A percentile compares a stretch with the other conserved stretches of the same genome.
Conservation (phyloP, 2,329 filamentous ascomycete species). For the Fusarium verticillioides region DNA sequence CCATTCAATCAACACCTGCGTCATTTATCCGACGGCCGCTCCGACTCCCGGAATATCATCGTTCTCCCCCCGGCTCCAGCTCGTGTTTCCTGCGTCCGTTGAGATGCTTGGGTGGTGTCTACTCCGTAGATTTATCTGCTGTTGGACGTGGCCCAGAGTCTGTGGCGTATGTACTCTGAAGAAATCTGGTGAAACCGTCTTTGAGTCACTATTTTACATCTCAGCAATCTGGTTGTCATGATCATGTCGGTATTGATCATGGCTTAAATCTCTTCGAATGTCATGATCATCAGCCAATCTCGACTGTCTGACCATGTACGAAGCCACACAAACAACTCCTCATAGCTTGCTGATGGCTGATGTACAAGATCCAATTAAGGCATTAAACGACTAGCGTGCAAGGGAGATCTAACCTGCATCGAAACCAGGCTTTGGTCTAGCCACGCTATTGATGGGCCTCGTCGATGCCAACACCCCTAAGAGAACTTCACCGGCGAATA, state of each 20-base stretch:
- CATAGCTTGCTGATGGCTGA: neutral
- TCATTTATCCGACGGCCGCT: constrained; percentile 43
- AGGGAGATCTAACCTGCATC: neutral
- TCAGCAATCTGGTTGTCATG: neutral
- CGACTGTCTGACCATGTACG: neutral
- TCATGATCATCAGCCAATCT: neutral
- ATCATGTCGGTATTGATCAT: neutral
- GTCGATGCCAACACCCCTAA: neutral
- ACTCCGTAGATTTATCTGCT: neutral
- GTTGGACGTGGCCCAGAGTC: neutral
- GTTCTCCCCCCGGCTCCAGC: neutral
- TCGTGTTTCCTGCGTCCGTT: neutral
- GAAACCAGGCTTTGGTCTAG: neutral
- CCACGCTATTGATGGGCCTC: neutral
- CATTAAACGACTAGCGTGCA: neutral
- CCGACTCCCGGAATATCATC: constrained; percentile 45
- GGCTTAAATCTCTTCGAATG: neutral
- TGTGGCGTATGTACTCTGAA: neutral
- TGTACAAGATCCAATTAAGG: neutral
- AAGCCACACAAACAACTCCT: neutral
- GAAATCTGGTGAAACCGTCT: neutral
- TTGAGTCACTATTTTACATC: neutral
- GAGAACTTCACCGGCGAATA: neutral
- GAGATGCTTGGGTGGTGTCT: neutral
- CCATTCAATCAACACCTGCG: constrained; percentile 19